Evolutionary conservation across 805 yeast species (phyloP), one percentile per base, ranked within the genome.

Genomic region (Kuraishia floccosa): DNA sequence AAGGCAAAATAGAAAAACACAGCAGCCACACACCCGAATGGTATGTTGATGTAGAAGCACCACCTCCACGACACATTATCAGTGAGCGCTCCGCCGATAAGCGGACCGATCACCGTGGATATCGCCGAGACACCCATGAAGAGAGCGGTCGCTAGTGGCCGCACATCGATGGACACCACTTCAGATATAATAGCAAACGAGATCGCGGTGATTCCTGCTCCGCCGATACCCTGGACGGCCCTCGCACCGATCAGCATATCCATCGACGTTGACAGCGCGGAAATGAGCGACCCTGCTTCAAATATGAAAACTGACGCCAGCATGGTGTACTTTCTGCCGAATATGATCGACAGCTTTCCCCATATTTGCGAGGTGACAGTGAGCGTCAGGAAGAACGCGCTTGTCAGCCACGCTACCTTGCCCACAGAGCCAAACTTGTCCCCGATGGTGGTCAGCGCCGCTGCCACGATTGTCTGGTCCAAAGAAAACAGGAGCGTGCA

Each of bases 11-110:
- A 30, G 12, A 69, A 41, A 9, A 60, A 40, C 0, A 41, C 39
- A 13, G 60, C 46, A 0, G 74, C 68, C 1, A 58, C 27, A 1
- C 78, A 84, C 12, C 82, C 80, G 20, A 76, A 49, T 3, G 84
- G 83, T 21, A 80, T 48, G 48, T 78, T 79, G 39, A 80, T 61
- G 51, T 72, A 80, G 46, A 77, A 80, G 41, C 83, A 72, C 84
- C 86, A 77, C 43, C 86, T 60, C 86, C 86, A 79, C 9, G 35
- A 23, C 16, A 32, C 35, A 13, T 32, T 18, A 3, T 68, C 52
- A 2, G 81, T 63, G 34, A 79, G 66, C 0, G 73, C 76, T 20
- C 85, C 85, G 10, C 84, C 85, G 14, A 77, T 46, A 24, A 75
- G 54, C 0, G 86, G 85, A 1, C 85, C 85, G 15, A 62, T 39